Percentiles rank a stretch among this genome's conserved stretches.
Evolutionary conservation across 2,329 filamentous ascomycete species (phyloP).

Genomic region (Aspergillus phoenicis): DNA sequence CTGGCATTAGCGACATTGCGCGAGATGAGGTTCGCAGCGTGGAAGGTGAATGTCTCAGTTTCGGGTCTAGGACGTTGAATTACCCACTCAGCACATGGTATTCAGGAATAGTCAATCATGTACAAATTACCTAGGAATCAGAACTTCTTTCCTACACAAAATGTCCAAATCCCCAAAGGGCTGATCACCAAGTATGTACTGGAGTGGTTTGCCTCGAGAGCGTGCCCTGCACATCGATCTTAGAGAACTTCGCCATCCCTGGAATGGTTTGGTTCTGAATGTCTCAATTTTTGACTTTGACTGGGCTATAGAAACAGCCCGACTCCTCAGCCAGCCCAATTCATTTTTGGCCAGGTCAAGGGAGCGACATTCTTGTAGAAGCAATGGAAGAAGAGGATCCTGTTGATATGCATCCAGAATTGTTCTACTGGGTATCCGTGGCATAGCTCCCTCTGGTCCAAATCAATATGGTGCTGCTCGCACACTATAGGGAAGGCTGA

Average conservation of each 20-base stretch:
- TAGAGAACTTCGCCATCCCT: constrained; percentile 37
- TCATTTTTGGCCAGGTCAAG: constrained; percentile 49
- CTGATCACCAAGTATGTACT: constrained; percentile 86
- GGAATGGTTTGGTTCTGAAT: neutral
- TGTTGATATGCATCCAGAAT: constrained; percentile 40
- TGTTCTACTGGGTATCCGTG: constrained; percentile 43
- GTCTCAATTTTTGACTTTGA: neutral
- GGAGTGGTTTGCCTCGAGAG: constrained; percentile 72
- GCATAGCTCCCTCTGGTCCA: constrained; percentile 37
- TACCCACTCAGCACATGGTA: neutral
- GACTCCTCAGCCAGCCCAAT: constrained; percentile 50
- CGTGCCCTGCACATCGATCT: constrained; percentile 45
- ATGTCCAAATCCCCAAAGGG: constrained; percentile 86
- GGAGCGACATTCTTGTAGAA: constrained; percentile 49
- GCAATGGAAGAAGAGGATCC: constrained; percentile 42
- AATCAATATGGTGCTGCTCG: no score
- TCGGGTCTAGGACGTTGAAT: constrained; percentile 54
- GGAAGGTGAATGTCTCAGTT: constrained; percentile 68
- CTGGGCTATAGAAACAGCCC: constrained; percentile 28
- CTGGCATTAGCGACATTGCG: constrained; percentile 13
- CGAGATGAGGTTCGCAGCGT: constrained; percentile 55
- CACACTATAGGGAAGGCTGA: no score
- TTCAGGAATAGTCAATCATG: neutral
- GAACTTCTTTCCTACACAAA: constrained; percentile 71
- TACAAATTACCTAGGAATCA: constrained; percentile 71